Base-by-base conservation (phyloP, 1,139 yeast species). In the Blastobotrys proliferans region DNA sequence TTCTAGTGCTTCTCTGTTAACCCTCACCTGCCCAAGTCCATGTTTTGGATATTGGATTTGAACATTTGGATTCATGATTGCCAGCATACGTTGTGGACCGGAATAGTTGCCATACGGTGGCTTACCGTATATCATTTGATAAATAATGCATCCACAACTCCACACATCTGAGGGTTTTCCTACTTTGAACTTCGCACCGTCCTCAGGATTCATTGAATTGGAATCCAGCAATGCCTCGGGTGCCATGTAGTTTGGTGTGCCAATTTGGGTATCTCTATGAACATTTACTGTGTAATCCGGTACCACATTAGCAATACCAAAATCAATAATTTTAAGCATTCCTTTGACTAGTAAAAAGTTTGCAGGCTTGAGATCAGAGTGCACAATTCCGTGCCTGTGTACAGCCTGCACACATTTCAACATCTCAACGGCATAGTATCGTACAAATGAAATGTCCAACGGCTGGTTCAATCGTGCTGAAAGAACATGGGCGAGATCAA, bases 201-300 rank as follows among this genome's bases (percentile, higher is more conserved):
- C 11, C 18, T 34, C 44, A 10, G 32, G 24, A 9, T 28, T 21
- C 13, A 10, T 22, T 1, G 40, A 21, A 44, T 66, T 72, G 43
- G 78, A 77, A 61, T 82, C 95, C 35, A 83, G 72, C 45, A 90
- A 68, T 0, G 97, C 87, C 62, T 92, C 98, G 0, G 98, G 98
- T 0, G 98, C 97, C 98, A 92, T 92, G 62, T 92, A 92, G 61
- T 85, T 87, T 2, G 97, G 96, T 0, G 98, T 92, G 2, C 98
- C 98, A 45, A 88, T 83, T 61, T 87, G 97, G 5, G 88, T 78
- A 49, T 87, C 95, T 46, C 97, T 74, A 59, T 90, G 92, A 18
- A 92, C 78, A 56, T 92, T 92, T 24, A 85, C 80, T 0, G 98
- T 92, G 57, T 87, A 87, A 45, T 90, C 97, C 1, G 95, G 94